A percentile compares a stretch with the other conserved stretches of the same genome.
Evolutionary conservation across 192 early-diverging fungal genomes (phyloP).

Genomic region (Linnemannia zychae): DNA sequence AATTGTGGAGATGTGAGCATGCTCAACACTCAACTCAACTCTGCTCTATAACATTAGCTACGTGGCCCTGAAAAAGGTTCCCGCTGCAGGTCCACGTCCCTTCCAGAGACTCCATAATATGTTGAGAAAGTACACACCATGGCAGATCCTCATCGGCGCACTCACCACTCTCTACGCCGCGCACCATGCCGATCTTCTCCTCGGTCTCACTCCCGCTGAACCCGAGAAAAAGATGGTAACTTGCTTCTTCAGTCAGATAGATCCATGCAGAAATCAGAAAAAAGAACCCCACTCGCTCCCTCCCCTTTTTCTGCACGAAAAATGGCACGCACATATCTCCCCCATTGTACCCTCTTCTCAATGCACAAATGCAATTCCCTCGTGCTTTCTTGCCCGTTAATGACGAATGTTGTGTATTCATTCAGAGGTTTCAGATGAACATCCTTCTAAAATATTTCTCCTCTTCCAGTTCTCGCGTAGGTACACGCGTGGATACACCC

Average conservation of each 20-base stretch:
- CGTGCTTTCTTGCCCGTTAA: neutral
- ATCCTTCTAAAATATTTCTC: neutral
- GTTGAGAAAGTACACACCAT: slow-evolving; percentile 39
- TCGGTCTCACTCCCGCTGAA: slow-evolving; percentile 47
- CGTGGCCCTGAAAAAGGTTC: slow-evolving; percentile 31
- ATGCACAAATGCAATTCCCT: neutral
- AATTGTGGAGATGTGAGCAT: no score
- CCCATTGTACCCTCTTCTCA: neutral
- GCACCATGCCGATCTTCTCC: slow-evolving; percentile 45
- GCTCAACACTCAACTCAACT: neutral
- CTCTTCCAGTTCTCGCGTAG: slow-evolving; percentile 52
- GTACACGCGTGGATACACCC: slow-evolving; percentile 93
- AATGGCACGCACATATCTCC: neutral
- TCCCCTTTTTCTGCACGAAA: slow-evolving; percentile 1
- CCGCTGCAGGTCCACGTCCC: slow-evolving; percentile 32
- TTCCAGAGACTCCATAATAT: slow-evolving; percentile 30
- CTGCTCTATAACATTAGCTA: slow-evolving; percentile 7
- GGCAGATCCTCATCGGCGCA: slow-evolving; percentile 48
- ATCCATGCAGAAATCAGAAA: no score
- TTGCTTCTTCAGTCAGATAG: no score
- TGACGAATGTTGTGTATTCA: neutral
- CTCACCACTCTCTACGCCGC: slow-evolving; percentile 48
- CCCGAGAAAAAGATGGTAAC: slow-evolving; percentile 51
- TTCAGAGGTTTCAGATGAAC: neutral
- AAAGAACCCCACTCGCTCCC: neutral